Evolutionary conservation across 2,329 filamentous ascomycete species (phyloP).

Genomic region (Pseudogymnoascus sp.): DNA sequence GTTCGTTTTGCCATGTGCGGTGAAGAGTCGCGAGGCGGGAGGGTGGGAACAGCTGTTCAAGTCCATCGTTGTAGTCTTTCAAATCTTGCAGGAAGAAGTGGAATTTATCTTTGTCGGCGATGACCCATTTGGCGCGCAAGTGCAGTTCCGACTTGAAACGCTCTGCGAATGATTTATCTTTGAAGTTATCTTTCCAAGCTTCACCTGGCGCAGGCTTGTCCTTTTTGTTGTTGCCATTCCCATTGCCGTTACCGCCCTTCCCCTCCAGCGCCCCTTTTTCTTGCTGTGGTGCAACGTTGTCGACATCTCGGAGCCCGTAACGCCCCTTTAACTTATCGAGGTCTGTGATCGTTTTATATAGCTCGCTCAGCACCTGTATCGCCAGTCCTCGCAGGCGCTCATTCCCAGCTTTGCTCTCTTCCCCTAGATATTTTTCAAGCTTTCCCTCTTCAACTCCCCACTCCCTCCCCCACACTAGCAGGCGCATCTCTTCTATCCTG

Average conservation of each 20-base stretch:
- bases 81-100: constrained; percentile 32
- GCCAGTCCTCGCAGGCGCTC: constrained; percentile 31
- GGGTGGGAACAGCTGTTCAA: constrained; percentile 38
- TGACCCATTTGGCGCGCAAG: constrained; percentile 36
- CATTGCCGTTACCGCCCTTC: constrained; percentile 15
- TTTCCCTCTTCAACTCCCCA: constrained; percentile 40
- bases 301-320: constrained; percentile 32
- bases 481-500: constrained; percentile 41
- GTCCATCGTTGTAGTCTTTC: constrained; percentile 40
- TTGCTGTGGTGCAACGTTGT: not conserved
- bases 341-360: constrained; percentile 37
- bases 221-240: constrained; percentile 9
- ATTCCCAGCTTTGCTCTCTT: constrained; percentile 29
- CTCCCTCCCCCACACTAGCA: constrained; percentile 39
- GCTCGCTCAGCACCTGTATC: constrained; percentile 34
- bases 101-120: constrained; percentile 40
- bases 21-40: constrained; percentile 35
- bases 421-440: constrained; percentile 35
- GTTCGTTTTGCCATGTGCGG: constrained; percentile 38
- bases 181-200: constrained; percentile 4
- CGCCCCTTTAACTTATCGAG: constrained; percentile 34
- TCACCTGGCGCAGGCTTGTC: not conserved
- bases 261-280: not conserved
- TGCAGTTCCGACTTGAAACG: constrained; percentile 16
- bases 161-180: not conserved